These are phyloP conservation scores for Luzula sylvatica DNA, from an alignment of 176 grass and related monocot species.

Conservation along the genomic window DNA sequence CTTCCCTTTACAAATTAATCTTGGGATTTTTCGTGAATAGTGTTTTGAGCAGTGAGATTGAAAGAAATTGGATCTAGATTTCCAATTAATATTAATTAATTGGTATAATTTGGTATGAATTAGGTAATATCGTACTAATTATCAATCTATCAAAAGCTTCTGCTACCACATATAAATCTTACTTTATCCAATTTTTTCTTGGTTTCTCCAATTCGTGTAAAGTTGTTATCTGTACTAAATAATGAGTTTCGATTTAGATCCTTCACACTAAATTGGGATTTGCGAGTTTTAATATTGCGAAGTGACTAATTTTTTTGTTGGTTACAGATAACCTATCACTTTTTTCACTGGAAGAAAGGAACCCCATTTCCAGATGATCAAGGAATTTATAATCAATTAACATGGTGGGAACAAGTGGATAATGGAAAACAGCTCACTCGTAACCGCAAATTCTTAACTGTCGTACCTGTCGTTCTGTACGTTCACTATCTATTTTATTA, in stretches of 20 bases:
- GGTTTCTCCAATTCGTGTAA: no score
- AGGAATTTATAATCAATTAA: conserved; percentile 69
- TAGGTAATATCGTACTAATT: neutral
- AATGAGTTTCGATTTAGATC: no score
- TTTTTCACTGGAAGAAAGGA: conserved; percentile 97
- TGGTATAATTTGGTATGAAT: no score
- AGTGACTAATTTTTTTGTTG: neutral
- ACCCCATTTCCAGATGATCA: conserved; percentile 88
- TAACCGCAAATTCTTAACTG: conserved; percentile 76
- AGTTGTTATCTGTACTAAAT: no score
- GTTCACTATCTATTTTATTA: neutral
- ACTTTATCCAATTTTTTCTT: no score
- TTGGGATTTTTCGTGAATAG: no score
- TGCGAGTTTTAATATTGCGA: no score
- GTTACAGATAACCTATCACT: conserved; percentile 77
- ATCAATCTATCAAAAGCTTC: neutral
- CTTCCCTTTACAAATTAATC: no score
- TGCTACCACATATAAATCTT: no score
- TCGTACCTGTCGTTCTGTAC: conserved; percentile 76
- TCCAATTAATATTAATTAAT: no score
- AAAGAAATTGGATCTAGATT: neutral
- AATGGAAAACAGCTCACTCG: conserved; percentile 84
- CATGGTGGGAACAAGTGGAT: conserved; percentile 98
- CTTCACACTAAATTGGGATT: no score
- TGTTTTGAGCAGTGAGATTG: no score